A percentile compares a stretch with the other conserved stretches of the same genome.
Evolutionary conservation across 2,329 filamentous ascomycete species (phyloP).

Genomic region (Penicillium frequentans): DNA sequence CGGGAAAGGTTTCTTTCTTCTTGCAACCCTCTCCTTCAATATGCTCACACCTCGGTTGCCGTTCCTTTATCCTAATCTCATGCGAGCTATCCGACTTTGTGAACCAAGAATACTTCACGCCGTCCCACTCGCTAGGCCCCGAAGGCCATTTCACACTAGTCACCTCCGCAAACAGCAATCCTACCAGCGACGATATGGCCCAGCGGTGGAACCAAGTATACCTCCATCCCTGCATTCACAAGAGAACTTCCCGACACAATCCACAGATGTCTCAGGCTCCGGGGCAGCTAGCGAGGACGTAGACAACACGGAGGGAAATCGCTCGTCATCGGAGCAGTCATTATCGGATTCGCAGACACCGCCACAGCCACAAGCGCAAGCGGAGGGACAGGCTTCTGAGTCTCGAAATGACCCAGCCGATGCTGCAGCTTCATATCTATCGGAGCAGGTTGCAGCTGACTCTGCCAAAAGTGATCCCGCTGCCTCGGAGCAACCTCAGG

Average conservation of each 20-base stretch:
- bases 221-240: constrained; percentile 39
- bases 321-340: constrained; percentile 13
- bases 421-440: constrained; percentile 6
- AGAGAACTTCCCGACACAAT: constrained; percentile 19
- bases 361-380: neutral
- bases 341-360: constrained; percentile 4
- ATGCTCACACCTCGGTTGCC: constrained; percentile 66
- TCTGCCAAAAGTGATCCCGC: constrained; percentile 12
- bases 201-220: constrained; percentile 43
- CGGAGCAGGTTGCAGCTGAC: constrained; percentile 15
- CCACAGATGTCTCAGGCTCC: neutral
- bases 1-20: constrained; percentile 20
- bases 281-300: neutral
- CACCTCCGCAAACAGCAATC: constrained; percentile 37
- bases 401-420: constrained; percentile 9
- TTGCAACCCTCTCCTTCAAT: constrained; percentile 18
- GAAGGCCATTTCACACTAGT: constrained; percentile 38
- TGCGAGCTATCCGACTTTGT: constrained; percentile 56
- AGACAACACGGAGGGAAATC: constrained; percentile 1
- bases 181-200: constrained; percentile 48
- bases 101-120: constrained; percentile 46
- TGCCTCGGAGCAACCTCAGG: constrained; percentile 25
- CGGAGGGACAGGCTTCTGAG: constrained; percentile 5
- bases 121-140: constrained; percentile 38
- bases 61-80: constrained; percentile 68